Conservation (phyloP, 2,329 filamentous ascomycete species). For the Chaetomium globosum region DNA sequence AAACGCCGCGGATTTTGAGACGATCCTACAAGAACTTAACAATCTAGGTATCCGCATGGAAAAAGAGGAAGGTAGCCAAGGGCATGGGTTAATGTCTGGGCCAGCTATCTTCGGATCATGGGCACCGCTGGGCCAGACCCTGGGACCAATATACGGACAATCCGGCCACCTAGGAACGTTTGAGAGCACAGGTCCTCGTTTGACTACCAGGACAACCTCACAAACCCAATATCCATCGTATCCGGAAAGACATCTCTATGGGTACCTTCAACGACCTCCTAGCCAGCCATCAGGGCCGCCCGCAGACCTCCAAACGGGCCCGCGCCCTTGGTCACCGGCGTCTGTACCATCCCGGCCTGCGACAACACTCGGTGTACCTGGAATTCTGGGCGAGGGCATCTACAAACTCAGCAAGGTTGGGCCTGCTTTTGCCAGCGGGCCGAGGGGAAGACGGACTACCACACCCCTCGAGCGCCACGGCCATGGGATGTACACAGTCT, state of each 20-base stretch:
- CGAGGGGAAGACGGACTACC: constrained; percentile 21
- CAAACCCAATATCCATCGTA: constrained; percentile 11
- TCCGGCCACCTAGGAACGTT: constrained; percentile 8
- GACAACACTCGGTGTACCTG: constrained; percentile 31
- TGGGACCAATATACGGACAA: neutral
- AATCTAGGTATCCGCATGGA: constrained; percentile 22
- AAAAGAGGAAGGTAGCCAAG: constrained; percentile 6
- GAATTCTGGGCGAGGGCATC: constrained; percentile 32
- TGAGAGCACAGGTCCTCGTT: constrained; percentile 16
- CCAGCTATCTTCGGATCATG: neutral
- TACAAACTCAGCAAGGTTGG: constrained; percentile 35
- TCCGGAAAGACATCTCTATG: neutral
- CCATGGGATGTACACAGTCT: constrained; percentile 23
- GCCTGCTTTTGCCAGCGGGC: constrained; percentile 21
- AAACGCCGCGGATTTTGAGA: constrained; percentile 25
- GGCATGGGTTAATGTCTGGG: neutral
- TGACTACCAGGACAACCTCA: neutral
- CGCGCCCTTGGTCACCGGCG: constrained; percentile 24
- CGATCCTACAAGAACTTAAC: constrained; percentile 26
- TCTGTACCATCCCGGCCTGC: constrained; percentile 25
- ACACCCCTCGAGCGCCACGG: constrained; percentile 12
- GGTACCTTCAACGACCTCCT: constrained; percentile 9
- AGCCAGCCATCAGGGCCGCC: constrained; percentile 26
- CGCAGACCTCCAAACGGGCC: neutral
- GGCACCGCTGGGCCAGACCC: neutral